phyloP scores from a whole-genome alignment of 1,139 yeast genomes.

The Candida labiduridarum region DNA sequence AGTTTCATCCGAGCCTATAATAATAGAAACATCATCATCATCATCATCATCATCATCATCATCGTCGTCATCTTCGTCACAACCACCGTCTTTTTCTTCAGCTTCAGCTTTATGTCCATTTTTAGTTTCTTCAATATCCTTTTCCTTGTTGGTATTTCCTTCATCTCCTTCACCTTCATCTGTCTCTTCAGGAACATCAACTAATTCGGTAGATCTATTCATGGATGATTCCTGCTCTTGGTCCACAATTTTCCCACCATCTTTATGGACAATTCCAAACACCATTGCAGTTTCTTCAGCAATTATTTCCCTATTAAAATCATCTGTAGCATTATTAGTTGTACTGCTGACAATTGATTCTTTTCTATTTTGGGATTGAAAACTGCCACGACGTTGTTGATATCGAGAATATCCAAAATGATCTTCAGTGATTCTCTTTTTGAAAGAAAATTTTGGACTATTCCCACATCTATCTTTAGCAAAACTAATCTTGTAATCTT shows the following conservation, averaged over 20 bases:
- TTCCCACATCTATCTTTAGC: conserved; percentile 54
- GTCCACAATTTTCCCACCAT: conserved; percentile 13
- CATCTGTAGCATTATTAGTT: conserved; percentile 7
- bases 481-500: conserved; percentile 43
- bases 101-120: conserved; percentile 9
- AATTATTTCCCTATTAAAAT: conserved; percentile 24
- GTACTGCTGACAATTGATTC: background rate
- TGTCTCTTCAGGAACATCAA: conserved; percentile 15
- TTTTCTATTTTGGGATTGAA: background rate
- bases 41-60: conserved; percentile 38
- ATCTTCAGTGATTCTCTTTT: conserved; percentile 25
- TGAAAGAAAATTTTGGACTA: conserved; percentile 47
- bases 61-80: conserved; percentile 23
- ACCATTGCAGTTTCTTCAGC: conserved; percentile 50
- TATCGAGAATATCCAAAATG: conserved; percentile 12
- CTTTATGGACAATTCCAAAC: conserved; percentile 43
- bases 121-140: conserved; percentile 1
- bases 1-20: conserved; percentile 43
- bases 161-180: conserved; percentile 12
- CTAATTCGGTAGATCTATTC: conserved; percentile 38
- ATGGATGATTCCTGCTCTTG: conserved; percentile 7
- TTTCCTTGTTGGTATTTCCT: background rate
- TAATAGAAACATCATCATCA: conserved; percentile 47
- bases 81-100: conserved; percentile 18
- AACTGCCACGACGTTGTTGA: conserved; percentile 11